These are phyloP conservation scores for Paramecium octaurelia DNA, from an alignment of 73 alveolate species.

Conservation along the genomic window DNA sequence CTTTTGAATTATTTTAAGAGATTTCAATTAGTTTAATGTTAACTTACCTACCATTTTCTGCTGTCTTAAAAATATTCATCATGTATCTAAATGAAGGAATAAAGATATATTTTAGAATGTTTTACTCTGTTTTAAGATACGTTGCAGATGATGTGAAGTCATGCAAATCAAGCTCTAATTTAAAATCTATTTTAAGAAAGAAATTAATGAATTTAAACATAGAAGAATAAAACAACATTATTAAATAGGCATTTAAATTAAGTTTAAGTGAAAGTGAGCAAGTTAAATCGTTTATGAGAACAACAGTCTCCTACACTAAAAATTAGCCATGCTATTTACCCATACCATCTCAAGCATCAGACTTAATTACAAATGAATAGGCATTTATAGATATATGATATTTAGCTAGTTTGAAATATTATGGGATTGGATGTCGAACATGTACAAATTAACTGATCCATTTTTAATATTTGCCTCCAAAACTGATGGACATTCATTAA, in stretches of 20 bases:
- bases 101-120: slow-evolving; percentile 54
- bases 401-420: slow-evolving; percentile 57
- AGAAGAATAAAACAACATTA: not conserved
- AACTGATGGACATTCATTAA: slow-evolving; percentile 54
- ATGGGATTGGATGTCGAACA: slow-evolving; percentile 61
- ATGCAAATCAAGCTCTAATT: not conserved
- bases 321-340: slow-evolving; percentile 54
- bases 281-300: not conserved
- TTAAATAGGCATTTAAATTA: slow-evolving; percentile 47
- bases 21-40: slow-evolving; percentile 50
- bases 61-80: slow-evolving; percentile 41
- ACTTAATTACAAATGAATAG: slow-evolving; percentile 38
- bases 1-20: slow-evolving; percentile 51
- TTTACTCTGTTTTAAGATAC: slow-evolving; percentile 42
- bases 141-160: not conserved
- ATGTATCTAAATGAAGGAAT: slow-evolving; percentile 61
- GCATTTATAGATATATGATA: slow-evolving; percentile 23
- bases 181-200: not conserved
- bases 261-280: slow-evolving; percentile 5
- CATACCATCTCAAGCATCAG: slow-evolving; percentile 36
- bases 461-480: slow-evolving; percentile 26
- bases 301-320: not conserved
- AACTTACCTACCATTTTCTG: slow-evolving; percentile 45
- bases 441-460: slow-evolving; percentile 44
- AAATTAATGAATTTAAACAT: not conserved